Conservation (phyloP, 1,284 basidiomycete genomes). For the Ustanciosporium gigantosporum region DNA sequence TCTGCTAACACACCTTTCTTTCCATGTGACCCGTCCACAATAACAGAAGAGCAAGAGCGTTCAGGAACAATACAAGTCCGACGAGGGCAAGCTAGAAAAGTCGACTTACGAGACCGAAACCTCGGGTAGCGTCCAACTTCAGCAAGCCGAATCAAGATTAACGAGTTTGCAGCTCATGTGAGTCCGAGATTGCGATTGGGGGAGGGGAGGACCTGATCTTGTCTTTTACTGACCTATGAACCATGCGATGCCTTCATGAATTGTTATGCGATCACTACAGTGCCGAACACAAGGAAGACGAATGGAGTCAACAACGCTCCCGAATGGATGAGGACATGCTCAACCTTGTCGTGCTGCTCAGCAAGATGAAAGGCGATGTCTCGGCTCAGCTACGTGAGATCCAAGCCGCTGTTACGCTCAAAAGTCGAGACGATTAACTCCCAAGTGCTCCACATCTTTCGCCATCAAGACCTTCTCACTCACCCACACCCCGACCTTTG, state of each 20-base stretch:
- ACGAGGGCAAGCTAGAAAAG: constrained; percentile 34
- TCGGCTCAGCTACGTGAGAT: constrained; percentile 34
- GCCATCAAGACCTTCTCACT: too few species aligned
- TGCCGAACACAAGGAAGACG: constrained; percentile 40
- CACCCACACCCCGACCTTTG: too few species aligned
- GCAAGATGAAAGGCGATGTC: constrained; percentile 46
- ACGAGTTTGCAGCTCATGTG: constrained; percentile 25
- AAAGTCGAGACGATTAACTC: constrained; percentile 36
- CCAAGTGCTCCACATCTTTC: too few species aligned
- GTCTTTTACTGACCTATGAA: too few species aligned
- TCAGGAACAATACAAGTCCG: constrained; percentile 38
- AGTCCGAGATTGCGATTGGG: too few species aligned
- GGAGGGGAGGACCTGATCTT: background rate
- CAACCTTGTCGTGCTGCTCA: constrained; percentile 37
- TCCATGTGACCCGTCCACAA: background rate
- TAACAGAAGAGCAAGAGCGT: constrained; percentile 32
- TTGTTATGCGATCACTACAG: too few species aligned
- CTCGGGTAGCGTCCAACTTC: constrained; percentile 32
- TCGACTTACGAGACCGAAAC: constrained; percentile 41
- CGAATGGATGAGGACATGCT: constrained; percentile 46
- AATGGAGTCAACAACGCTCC: constrained; percentile 32
- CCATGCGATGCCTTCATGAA: background rate
- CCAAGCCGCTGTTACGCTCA: constrained; percentile 38
- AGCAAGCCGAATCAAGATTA: constrained; percentile 33
- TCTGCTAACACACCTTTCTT: too few species aligned